Evolutionary conservation across 2,329 filamentous ascomycete genomes (phyloP).

Genomic region (Ceratocystiopsis sp.): DNA sequence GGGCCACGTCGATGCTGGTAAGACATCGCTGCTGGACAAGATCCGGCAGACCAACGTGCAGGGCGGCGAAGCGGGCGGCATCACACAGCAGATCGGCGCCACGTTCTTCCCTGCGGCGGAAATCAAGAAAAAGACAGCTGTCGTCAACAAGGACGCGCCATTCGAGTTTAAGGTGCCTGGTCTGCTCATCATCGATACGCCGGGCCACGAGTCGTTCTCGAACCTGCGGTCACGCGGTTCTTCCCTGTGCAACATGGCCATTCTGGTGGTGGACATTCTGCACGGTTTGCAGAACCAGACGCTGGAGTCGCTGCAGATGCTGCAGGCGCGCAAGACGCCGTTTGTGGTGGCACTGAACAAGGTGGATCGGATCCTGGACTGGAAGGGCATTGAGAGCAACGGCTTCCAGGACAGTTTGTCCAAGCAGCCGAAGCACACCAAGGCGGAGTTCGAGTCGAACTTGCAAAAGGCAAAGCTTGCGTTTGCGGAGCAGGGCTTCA

Average conservation of each 20-base stretch:
- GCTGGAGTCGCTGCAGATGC: conserved; percentile 86
- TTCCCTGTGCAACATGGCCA: conserved; percentile 97
- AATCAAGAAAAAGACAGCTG: conserved; percentile 77
- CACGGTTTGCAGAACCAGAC: conserved; percentile 97
- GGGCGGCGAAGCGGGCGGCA: conserved; percentile 97
- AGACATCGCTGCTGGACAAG: conserved; percentile 98
- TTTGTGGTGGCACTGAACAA: conserved; percentile 99
- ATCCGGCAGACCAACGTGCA: conserved; percentile 97
- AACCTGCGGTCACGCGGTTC: conserved; percentile 94
- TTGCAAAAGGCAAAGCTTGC: conserved; percentile 83
- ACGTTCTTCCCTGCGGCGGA: conserved; percentile 97
- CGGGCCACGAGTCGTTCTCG: conserved; percentile 99
- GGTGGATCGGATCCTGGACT: conserved; percentile 97
- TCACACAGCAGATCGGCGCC: conserved; percentile 97
- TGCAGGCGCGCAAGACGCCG: conserved; percentile 85
- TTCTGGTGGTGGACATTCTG: conserved; percentile 98
- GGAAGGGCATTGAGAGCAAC: conserved; percentile 98
- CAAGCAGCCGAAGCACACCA: conserved; percentile 80
- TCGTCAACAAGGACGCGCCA: conserved; percentile 75
- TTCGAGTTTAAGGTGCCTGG: conserved; percentile 98
- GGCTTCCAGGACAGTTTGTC: conserved; percentile 86
- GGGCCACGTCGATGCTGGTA: conserved; percentile 98
- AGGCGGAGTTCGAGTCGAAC: conserved; percentile 86
- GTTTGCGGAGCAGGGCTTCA: conserved; percentile 94
- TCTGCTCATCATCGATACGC: conserved; percentile 91